Percentiles rank a stretch among this genome's conserved stretches.
phyloP scores from a whole-genome alignment of 345 rosid genomes.

The Brassica juncea region DNA sequence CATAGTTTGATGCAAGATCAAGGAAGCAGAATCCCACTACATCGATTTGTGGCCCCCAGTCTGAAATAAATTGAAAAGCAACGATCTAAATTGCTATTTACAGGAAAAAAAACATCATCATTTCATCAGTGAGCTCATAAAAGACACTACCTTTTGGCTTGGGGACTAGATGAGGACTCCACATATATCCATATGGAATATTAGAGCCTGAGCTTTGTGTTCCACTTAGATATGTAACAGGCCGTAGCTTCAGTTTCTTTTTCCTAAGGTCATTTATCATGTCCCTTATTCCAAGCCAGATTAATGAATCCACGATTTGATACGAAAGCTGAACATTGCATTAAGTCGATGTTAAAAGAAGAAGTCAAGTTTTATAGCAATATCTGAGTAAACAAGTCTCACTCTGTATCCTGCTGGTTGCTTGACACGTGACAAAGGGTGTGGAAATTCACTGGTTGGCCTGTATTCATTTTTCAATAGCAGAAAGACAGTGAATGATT shows the following conservation, averaged over 20 bases:
- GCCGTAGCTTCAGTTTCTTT: conserved; percentile 86
- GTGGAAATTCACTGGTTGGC: conserved; percentile 98
- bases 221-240: conserved; percentile 98
- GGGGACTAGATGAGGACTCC: conserved; percentile 99
- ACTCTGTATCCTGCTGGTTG: conserved; percentile 97
- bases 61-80: conserved; percentile 45
- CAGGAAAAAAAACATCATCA: background rate
- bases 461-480: conserved; percentile 42
- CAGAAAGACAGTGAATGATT: conserved; percentile 36
- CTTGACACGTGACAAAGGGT: conserved; percentile 98
- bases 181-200: conserved; percentile 94
- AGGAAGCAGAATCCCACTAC: conserved; percentile 99
- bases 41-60: conserved; percentile 96
- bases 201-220: conserved; percentile 87
- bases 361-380: conserved; percentile 7
- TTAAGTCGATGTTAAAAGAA: background rate
- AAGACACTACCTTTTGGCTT: conserved; percentile 86
- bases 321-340: conserved; percentile 69
- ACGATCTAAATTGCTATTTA: background rate
- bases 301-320: conserved; percentile 93
- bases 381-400: conserved; percentile 39
- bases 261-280: conserved; percentile 94
- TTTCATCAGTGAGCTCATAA: conserved; percentile 1
- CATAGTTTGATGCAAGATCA: conserved; percentile 96
- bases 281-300: conserved; percentile 99